phyloP scores from a whole-genome alignment of 352 stramenopile species.

The Plasmopara muralis region DNA sequence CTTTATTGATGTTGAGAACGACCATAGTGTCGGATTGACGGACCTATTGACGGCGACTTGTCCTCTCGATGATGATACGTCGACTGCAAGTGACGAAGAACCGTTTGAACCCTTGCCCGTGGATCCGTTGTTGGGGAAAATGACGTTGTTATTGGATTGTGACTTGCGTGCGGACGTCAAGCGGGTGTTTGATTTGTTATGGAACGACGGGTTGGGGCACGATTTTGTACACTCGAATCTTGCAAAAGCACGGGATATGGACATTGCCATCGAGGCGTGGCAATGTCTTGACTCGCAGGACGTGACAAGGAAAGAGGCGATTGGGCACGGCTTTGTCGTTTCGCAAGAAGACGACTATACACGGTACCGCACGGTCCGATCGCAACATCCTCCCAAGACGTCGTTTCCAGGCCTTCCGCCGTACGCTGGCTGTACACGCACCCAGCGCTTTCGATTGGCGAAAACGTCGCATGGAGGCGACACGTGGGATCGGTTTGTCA shows the following conservation, averaged over 20 bases:
- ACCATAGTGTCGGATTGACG: conserved; percentile 19
- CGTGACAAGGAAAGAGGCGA: conserved; percentile 8
- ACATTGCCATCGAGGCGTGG: conserved; percentile 59
- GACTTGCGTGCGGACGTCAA: conserved; percentile 59
- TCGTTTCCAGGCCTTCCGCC: conserved; percentile 51
- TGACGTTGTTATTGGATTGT: conserved; percentile 62
- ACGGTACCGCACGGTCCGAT: conserved; percentile 36
- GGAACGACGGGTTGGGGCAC: conserved; percentile 48
- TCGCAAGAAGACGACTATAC: conserved; percentile 49
- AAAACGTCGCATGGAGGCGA: conserved; percentile 32
- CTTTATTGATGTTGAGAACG: conserved; percentile 39
- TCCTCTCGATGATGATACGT: conserved; percentile 39
- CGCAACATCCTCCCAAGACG: conserved; percentile 53
- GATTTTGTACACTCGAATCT: conserved; percentile 45
- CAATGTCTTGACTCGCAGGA: conserved; percentile 32
- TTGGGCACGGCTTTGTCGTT: conserved; percentile 36
- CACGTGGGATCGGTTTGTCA: conserved; percentile 51
- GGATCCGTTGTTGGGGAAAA: conserved; percentile 47
- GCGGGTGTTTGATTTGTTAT: conserved; percentile 59
- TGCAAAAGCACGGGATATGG: conserved; percentile 56
- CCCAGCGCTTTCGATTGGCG: conserved; percentile 47
- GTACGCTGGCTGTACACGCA: conserved; percentile 40
- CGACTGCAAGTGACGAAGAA: conserved; percentile 45
- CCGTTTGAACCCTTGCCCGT: conserved; percentile 51
- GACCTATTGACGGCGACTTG: conserved; percentile 18